Evolutionary conservation across 208 protist genomes (phyloP).

Genomic region (Porcisia hertigi): DNA sequence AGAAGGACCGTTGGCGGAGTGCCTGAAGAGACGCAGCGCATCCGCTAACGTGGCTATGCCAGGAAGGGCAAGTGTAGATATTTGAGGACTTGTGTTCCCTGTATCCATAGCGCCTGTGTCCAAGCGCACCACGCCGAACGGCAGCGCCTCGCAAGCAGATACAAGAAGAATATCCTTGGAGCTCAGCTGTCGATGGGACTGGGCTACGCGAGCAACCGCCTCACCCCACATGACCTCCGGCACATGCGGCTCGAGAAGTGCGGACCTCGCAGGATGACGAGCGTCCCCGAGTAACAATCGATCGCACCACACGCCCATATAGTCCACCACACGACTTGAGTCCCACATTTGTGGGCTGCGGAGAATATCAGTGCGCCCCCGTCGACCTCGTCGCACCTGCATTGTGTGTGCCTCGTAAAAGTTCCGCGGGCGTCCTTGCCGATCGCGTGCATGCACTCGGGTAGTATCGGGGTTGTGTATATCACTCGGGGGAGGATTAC

Average conservation of each 20-base stretch:
- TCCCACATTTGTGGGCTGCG: slow-evolving; percentile 79
- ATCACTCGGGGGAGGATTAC: slow-evolving; percentile 66
- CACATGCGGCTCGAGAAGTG: slow-evolving; percentile 70
- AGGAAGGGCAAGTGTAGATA: not conserved
- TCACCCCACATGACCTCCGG: slow-evolving; percentile 42
- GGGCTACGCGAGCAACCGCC: slow-evolving; percentile 57
- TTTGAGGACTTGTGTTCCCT: not conserved
- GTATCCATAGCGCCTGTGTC: not conserved
- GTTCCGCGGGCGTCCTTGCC: slow-evolving; percentile 45
- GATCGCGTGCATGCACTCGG: slow-evolving; percentile 54
- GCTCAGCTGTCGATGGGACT: slow-evolving; percentile 53
- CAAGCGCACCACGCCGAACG: slow-evolving; percentile 57
- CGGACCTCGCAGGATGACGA: slow-evolving; percentile 46
- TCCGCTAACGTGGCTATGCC: slow-evolving; percentile 15
- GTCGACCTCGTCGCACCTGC: slow-evolving; percentile 6
- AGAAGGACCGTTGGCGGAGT: not conserved
- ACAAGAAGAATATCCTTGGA: slow-evolving; percentile 60
- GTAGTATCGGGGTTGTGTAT: slow-evolving; percentile 68
- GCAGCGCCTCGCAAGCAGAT: slow-evolving; percentile 34
- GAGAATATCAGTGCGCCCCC: slow-evolving; percentile 6
- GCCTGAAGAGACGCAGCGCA: slow-evolving; percentile 32
- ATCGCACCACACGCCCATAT: slow-evolving; percentile 84
- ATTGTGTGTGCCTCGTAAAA: slow-evolving; percentile 33
- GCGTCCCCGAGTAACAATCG: slow-evolving; percentile 74
- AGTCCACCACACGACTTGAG: slow-evolving; percentile 64